phyloP scores from a whole-genome alignment of 441 rosid genomes.

The Hura crepitans region DNA sequence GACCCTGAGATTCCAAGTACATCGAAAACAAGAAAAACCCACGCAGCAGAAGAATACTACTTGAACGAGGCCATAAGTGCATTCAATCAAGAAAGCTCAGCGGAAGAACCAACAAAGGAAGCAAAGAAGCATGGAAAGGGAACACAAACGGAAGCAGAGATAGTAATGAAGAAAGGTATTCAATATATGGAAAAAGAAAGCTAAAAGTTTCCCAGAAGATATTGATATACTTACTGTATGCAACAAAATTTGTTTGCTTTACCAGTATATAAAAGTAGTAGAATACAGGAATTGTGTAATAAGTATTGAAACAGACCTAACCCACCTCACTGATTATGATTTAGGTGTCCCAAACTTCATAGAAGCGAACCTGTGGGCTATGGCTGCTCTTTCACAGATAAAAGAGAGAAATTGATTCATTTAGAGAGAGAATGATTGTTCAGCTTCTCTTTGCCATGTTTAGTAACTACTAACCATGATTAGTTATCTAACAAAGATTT shows the following conservation, averaged over 20 bases:
- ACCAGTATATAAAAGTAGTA: slow-evolving; percentile 16
- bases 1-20: slow-evolving; percentile 17
- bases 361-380: slow-evolving; percentile 14
- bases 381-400: slow-evolving; percentile 18
- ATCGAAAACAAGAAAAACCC: slow-evolving; percentile 15
- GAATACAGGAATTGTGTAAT: slow-evolving; percentile 4
- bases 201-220: slow-evolving; percentile 20
- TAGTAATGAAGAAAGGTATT: slow-evolving; percentile 8
- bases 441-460: slow-evolving; percentile 15
- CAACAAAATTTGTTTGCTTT: slow-evolving; percentile 17
- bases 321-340: slow-evolving; percentile 27
- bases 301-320: slow-evolving; percentile 16
- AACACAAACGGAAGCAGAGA: slow-evolving; percentile 4
- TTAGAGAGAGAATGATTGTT: neutral
- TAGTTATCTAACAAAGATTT: neutral
- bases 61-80: neutral
- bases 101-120: neutral
- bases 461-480: slow-evolving; percentile 2
- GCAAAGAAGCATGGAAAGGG: neutral
- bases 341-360: slow-evolving; percentile 31
- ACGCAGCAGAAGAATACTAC: slow-evolving; percentile 1
- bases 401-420: slow-evolving; percentile 8
- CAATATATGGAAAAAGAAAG: slow-evolving; percentile 9
- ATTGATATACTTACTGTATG: too few species aligned
- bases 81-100: slow-evolving; percentile 16